Percentiles rank a stretch among this genome's conserved stretches.
Conservation (phyloP, 768 basidiomycete genomes). For the Exidia glandulosa region DNA sequence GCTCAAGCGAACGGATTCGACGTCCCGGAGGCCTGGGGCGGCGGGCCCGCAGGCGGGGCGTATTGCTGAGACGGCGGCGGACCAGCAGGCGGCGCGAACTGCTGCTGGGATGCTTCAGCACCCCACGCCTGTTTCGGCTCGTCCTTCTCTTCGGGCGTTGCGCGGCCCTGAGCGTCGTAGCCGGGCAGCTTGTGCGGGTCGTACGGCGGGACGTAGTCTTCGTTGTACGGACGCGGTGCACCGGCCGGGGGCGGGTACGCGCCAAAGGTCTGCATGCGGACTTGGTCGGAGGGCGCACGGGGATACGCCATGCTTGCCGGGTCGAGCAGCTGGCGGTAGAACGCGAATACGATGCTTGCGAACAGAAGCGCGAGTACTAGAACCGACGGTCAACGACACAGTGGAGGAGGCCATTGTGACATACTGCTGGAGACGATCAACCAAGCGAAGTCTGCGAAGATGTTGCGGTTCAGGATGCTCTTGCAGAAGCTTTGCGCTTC, state of each 20-base stretch:
- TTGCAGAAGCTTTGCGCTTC: slow-evolving; percentile 32
- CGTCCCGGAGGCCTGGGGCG: too few species aligned
- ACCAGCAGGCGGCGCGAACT: slow-evolving; percentile 38
- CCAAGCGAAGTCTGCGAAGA: slow-evolving; percentile 56
- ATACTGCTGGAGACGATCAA: slow-evolving; percentile 50
- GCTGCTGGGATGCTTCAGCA: slow-evolving; percentile 10
- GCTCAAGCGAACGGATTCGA: not conserved
- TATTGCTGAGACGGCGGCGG: slow-evolving; percentile 30
- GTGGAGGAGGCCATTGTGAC: slow-evolving; percentile 14
- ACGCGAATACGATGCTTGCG: slow-evolving; percentile 54
- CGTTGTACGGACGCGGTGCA: not conserved
- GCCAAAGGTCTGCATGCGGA: slow-evolving; percentile 20
- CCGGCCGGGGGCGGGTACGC: slow-evolving; percentile 30
- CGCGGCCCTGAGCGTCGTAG: slow-evolving; percentile 21
- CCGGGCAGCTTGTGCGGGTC: slow-evolving; percentile 9
- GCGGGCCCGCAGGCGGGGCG: too few species aligned
- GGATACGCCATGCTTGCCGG: slow-evolving; percentile 35
- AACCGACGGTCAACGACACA: not conserved
- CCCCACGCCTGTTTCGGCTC: slow-evolving; percentile 11
- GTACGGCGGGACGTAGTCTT: slow-evolving; percentile 48
- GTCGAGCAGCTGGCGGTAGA: slow-evolving; percentile 65
- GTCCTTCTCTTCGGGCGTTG: slow-evolving; percentile 7
- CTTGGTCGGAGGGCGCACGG: slow-evolving; percentile 9
- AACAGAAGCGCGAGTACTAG: slow-evolving; percentile 51
- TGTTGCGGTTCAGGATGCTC: slow-evolving; percentile 46